Evolutionary conservation across 2,329 filamentous ascomycete species (phyloP).

Genomic region (Diplodia intermedia): DNA sequence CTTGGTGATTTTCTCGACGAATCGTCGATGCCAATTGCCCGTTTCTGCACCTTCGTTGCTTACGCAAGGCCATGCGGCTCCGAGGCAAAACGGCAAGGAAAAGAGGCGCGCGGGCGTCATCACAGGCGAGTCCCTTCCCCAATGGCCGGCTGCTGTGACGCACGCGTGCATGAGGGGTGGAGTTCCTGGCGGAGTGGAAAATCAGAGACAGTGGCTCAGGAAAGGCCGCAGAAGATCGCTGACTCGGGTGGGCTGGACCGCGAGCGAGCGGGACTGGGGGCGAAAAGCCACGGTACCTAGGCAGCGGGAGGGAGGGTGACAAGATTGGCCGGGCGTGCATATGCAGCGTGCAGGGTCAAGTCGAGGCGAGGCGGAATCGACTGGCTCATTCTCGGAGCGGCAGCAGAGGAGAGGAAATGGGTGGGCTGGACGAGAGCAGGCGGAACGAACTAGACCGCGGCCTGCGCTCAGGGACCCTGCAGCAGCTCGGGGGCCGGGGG

Average conservation of each 20-base stretch:
- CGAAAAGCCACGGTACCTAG: neutral
- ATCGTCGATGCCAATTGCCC: slow-evolving; percentile 1
- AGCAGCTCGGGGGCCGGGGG: slow-evolving; percentile 10
- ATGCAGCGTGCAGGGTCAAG: slow-evolving; percentile 25
- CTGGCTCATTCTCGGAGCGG: slow-evolving; percentile 15
- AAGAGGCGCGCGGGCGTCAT: too few relatives aligned
- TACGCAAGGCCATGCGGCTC: neutral
- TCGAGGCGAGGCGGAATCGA: slow-evolving; percentile 26
- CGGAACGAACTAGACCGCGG: slow-evolving; percentile 21
- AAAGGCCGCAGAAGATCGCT: neutral
- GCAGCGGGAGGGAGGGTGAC: neutral
- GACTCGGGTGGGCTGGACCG: neutral
- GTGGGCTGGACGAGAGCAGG: neutral
- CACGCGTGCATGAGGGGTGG: neutral
- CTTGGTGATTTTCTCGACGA: neutral
- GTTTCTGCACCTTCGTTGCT: neutral
- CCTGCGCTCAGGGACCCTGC: slow-evolving; percentile 16
- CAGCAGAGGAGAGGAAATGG: slow-evolving; percentile 1
- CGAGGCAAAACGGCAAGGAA: neutral
- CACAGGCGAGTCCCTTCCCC: too few relatives aligned
- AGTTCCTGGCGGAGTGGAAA: neutral
- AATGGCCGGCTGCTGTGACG: neutral
- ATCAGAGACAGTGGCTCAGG: neutral
- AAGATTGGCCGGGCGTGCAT: slow-evolving; percentile 27
- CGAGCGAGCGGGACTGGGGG: neutral